A percentile compares a stretch with the other conserved stretches of the same genome.
Conservation (phyloP, 2,329 filamentous ascomycete genomes). For the Pseudocercospora musae region DNA sequence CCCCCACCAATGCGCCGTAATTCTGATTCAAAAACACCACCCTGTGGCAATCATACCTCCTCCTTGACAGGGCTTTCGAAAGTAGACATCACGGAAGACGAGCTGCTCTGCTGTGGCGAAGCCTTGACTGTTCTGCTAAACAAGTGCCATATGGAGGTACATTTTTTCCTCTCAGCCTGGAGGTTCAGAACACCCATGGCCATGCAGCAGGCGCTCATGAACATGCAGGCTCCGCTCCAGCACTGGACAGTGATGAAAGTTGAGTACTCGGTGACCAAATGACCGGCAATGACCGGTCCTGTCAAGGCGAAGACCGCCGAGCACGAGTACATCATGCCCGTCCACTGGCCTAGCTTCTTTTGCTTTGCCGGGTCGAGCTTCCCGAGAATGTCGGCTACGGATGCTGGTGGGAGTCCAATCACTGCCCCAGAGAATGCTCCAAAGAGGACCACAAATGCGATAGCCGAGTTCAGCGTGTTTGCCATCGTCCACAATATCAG, state of each 20-base stretch:
- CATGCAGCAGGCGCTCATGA: conserved; percentile 45
- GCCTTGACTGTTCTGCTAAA: not conserved
- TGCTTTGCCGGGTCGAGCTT: conserved; percentile 26
- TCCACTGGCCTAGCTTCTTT: conserved; percentile 50
- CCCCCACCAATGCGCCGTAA: not conserved
- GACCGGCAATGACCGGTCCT: conserved; percentile 48
- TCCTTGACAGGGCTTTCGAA: not conserved
- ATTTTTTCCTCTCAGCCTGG: not conserved
- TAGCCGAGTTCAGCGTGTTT: conserved; percentile 37
- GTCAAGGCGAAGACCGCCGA: conserved; percentile 45
- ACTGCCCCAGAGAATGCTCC: conserved; percentile 49
- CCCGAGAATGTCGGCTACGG: conserved; percentile 47
- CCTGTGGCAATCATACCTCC: not conserved
- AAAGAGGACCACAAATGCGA: conserved; percentile 50
- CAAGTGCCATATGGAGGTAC: not conserved
- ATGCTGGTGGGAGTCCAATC: conserved; percentile 51
- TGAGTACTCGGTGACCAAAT: conserved; percentile 42
- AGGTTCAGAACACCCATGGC: conserved; percentile 21
- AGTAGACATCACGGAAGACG: not conserved
- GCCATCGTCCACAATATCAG: conserved; percentile 46
- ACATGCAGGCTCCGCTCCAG: conserved; percentile 45
- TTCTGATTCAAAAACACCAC: not conserved
- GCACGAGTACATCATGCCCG: conserved; percentile 52
- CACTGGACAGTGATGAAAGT: conserved; percentile 47
- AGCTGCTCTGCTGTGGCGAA: not conserved